Evolutionary conservation across 192 early-diverging fungal species (phyloP).

Genomic region (Coemansia sp.): DNA sequence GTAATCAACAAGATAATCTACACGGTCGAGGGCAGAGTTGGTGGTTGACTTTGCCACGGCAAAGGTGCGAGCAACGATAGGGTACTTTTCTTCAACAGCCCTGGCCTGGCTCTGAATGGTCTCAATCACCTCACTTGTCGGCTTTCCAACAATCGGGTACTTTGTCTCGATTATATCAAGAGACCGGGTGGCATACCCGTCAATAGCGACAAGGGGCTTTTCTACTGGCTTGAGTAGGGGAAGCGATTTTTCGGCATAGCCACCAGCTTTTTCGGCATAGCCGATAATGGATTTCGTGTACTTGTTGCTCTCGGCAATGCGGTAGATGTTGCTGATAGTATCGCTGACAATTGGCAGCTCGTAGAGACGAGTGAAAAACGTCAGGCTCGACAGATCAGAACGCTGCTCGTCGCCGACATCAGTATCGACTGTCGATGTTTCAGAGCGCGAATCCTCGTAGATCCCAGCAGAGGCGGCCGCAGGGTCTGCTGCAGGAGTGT

Average conservation of each 20-base stretch:
- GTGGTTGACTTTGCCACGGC: conserved; percentile 54
- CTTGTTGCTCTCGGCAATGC: conserved; percentile 50
- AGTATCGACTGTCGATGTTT: conserved; percentile 55
- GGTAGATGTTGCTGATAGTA: conserved; percentile 48
- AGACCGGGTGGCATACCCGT: conserved; percentile 62
- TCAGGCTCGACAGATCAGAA: conserved; percentile 22
- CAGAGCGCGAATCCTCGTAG: conserved; percentile 53
- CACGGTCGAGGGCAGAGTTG: conserved; percentile 58
- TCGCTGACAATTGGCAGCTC: conserved; percentile 58
- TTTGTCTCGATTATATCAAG: conserved; percentile 60
- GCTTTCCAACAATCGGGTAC: conserved; percentile 61
- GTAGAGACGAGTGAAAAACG: conserved; percentile 54
- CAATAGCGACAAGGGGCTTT: conserved; percentile 55
- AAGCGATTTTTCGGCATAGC: conserved; percentile 38
- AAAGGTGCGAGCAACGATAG: conserved; percentile 56
- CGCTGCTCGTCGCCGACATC: conserved; percentile 21
- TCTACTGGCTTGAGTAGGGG: conserved; percentile 52
- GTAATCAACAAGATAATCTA: conserved; percentile 58
- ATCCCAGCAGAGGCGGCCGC: neutral
- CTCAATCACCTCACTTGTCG: conserved; percentile 60
- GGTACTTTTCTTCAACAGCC: conserved; percentile 45
- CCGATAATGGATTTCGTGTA: conserved; percentile 42
- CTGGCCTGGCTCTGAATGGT: conserved; percentile 50
- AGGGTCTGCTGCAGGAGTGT: conserved; percentile 16
- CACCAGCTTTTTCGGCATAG: conserved; percentile 44